Percentiles rank a stretch among this genome's conserved stretches.
These are phyloP conservation scores for Cyberlindnera xylosilytica DNA, from an alignment of 805 yeast genomes.

Conservation along the genomic window DNA sequence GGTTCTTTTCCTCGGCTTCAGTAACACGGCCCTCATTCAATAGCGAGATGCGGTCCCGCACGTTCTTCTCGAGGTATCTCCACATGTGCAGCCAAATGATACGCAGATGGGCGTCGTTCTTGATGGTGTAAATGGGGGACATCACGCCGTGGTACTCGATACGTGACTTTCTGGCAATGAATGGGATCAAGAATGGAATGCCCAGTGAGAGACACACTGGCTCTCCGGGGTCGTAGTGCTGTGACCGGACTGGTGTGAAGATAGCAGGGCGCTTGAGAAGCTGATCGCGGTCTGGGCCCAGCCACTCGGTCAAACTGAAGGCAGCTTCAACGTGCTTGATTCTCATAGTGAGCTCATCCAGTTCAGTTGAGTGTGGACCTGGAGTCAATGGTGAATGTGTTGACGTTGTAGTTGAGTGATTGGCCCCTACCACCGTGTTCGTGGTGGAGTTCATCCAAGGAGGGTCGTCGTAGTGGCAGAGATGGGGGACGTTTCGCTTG, in stretches of 20 bases:
- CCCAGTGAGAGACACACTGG: conserved; percentile 40
- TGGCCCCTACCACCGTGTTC: too few species aligned
- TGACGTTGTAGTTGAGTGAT: neutral
- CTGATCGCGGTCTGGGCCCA: neutral
- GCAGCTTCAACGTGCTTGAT: conserved; percentile 7
- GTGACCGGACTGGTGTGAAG: neutral
- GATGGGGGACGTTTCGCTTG: conserved; percentile 45
- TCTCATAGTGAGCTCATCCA: conserved; percentile 3
- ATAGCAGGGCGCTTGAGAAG: neutral
- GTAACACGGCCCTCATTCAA: neutral
- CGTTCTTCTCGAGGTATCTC: conserved; percentile 13
- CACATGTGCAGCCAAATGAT: conserved; percentile 32
- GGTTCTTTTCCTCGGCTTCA: neutral
- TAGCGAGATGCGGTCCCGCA: neutral
- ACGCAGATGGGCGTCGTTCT: conserved; percentile 40
- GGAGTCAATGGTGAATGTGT: neutral
- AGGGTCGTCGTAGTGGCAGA: conserved; percentile 11
- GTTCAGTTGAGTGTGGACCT: neutral
- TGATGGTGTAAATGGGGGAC: conserved; percentile 43
- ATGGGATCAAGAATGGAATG: conserved; percentile 30
- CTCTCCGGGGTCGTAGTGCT: conserved; percentile 30
- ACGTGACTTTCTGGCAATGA: conserved; percentile 37
- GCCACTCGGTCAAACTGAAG: conserved; percentile 1
- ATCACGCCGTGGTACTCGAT: conserved; percentile 49
- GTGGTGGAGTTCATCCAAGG: conserved; percentile 7